Base-by-base conservation (phyloP, 139 green algal genomes). In the Astrephomene gubernaculifera region DNA sequence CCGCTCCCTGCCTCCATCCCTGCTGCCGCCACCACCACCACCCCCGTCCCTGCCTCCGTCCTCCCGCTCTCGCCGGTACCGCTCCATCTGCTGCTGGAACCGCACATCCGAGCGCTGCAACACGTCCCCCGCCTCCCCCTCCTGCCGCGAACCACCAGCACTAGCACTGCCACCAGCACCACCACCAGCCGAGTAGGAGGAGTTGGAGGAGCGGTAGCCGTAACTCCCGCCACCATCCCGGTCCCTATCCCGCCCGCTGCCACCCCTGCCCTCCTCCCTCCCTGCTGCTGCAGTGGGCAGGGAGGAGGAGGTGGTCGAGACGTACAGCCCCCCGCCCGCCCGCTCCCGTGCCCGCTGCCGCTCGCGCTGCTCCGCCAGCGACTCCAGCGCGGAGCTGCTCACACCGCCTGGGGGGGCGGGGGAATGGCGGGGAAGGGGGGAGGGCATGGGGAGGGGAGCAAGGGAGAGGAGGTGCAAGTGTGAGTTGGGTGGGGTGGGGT, bases 291-390 rank as follows among this genome's bases (percentile, higher is more conserved):
- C 49, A 27, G 71, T 64, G 25, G n/a, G n/a, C n/a, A n/a, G n/a
- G n/a, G n/a, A n/a, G 49, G 49, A 17, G 49, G 12, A 35, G 19
- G 83, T 36, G 8, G 86, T 94, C 25, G 83, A 88, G 3, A 82
- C 86, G 52, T 90, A 91, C 31, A 93, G 49, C 4, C 87, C 87
- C 7, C 38, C 27, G 7, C n/a, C n/a, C n/a, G n/a, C n/a, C n/a
- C 88, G 85, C 22, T 91, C 85, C 1, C 88, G 81, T 12, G 67
- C 74, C 21, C 68, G 54, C 68, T 86, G 73, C 8, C 81, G 85
- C 81, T 90, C 74, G 68, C 65, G 64, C 31, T 57, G 38, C 57
- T 86, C 80, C 43, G 69, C 85, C 22, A 81, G 53, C 6, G 43
- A 41, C 72, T 90, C 81, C 24, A 82, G 81, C 4, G 85, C 89